Conservation (phyloP, 371 early-diverging fungal species). For the Rhizopus delemar region DNA sequence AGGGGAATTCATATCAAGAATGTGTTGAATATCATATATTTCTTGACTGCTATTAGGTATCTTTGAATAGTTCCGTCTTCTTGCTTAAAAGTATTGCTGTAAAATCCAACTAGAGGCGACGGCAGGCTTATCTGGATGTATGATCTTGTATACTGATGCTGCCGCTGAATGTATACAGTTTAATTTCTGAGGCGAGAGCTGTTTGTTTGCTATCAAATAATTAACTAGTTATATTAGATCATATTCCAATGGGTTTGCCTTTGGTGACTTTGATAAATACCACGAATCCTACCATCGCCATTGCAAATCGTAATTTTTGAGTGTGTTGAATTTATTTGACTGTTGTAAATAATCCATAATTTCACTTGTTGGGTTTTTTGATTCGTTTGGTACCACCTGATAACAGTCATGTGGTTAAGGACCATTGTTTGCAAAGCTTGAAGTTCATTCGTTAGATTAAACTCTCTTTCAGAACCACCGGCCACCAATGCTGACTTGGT, state of each 20-base stretch:
- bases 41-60: too few relatives aligned
- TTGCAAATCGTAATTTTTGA: background rate
- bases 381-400: background rate
- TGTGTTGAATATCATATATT: too few relatives aligned
- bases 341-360: background rate
- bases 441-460: constrained; percentile 1
- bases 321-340: background rate
- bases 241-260: background rate
- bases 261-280: background rate
- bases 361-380: background rate
- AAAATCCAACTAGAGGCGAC: background rate
- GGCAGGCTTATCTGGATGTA: background rate
- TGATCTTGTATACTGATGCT: background rate
- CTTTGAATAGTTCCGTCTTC: too few relatives aligned
- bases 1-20: too few relatives aligned
- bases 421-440: background rate
- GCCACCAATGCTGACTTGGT: constrained; percentile 23
- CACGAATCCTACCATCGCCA: background rate
- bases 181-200: background rate
- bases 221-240: background rate
- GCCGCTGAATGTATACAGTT: background rate
- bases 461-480: constrained; percentile 2
- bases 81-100: too few relatives aligned
- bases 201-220: background rate
- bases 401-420: constrained; percentile 11